Evolutionary conservation across 106 monocot genomes (phyloP), one percentile per base, ranked within the genome.

Genomic region (Triglochin maritima): DNA sequence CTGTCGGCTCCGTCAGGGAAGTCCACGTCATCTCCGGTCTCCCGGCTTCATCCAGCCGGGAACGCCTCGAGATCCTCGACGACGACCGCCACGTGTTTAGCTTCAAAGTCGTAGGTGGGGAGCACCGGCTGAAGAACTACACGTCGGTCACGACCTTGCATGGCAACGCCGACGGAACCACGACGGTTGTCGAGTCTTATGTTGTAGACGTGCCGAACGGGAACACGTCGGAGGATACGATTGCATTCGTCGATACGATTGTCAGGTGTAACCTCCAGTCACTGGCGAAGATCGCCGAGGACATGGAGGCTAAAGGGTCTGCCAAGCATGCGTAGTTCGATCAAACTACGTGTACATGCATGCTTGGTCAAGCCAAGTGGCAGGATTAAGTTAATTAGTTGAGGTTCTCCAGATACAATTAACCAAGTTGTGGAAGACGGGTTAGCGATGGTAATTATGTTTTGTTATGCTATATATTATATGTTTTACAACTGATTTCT

Each of bases 231-330:
- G 75, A 75, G 12, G 75, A 74, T 6, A 74, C 74, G 55, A 17
- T 44, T 8, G 63, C 66, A 14, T 74, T 74, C 65, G 73, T 66
- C 17, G 65, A 74, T 57, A 74, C 73, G 41, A 74, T 74, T 41
- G 65, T 74, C 57, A 56, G n/a, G 58, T 74, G 73, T 57, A 74
- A 75, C 50, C 67, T 75, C 6, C 67, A 53, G 49, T 75, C 75
- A 0, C 59, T 75, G 14, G 67, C 67, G 5, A 58, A 42, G 12
- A 66, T 53, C 8, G 48, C 75, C 7, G 67, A 75, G 67, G 66
- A 64, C 49, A 29, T 29, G 29, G 29, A 29, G 29, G 29, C 29
- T 29, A 29, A 29, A 29, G 29, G 29, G n/a, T n/a, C n/a, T n/a
- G n/a, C n/a, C n/a, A n/a, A n/a, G n/a, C n/a, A n/a, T n/a, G n/a